Evolutionary conservation across 331 rosid species (phyloP).

Genomic region (Cydonia oblonga): DNA sequence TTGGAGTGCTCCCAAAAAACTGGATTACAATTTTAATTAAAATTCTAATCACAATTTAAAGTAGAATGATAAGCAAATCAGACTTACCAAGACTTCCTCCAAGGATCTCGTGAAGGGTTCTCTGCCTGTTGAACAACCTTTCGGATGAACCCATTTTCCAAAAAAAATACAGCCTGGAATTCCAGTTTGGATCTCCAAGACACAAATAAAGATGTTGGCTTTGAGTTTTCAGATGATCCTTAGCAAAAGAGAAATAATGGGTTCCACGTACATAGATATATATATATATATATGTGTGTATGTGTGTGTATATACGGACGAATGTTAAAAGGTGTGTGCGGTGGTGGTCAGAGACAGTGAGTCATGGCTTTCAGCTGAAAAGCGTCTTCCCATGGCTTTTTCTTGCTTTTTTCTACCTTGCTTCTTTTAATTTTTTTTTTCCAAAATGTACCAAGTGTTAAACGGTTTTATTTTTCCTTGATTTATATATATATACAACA

Average conservation of each 20-base stretch:
- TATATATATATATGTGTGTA: neutral
- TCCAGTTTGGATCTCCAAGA: slow-evolving; percentile 28
- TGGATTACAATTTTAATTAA: neutral
- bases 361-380: slow-evolving; percentile 52
- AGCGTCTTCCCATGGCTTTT: slow-evolving; percentile 31
- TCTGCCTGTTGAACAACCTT: slow-evolving; percentile 56
- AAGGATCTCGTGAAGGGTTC: slow-evolving; percentile 63
- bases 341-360: neutral
- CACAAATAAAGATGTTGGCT: slow-evolving; percentile 7
- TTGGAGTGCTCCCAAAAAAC: neutral
- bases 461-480: neutral
- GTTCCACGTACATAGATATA: neutral
- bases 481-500: neutral
- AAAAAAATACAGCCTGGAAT: slow-evolving; percentile 14
- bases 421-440: neutral
- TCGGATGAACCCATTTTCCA: slow-evolving; percentile 47
- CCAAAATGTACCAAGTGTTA: neutral
- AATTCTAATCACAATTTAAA: neutral
- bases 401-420: neutral
- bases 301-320: neutral
- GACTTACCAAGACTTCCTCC: slow-evolving; percentile 69
- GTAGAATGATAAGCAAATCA: neutral
- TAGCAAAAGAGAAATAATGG: slow-evolving; percentile 23
- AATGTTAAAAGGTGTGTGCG: slow-evolving; percentile 16
- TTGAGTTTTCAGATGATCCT: slow-evolving; percentile 27